Percentiles rank a stretch among this genome's conserved stretches.
Evolutionary conservation across 2,329 filamentous ascomycete genomes (phyloP).

Genomic region (Aspergillus unguis): DNA sequence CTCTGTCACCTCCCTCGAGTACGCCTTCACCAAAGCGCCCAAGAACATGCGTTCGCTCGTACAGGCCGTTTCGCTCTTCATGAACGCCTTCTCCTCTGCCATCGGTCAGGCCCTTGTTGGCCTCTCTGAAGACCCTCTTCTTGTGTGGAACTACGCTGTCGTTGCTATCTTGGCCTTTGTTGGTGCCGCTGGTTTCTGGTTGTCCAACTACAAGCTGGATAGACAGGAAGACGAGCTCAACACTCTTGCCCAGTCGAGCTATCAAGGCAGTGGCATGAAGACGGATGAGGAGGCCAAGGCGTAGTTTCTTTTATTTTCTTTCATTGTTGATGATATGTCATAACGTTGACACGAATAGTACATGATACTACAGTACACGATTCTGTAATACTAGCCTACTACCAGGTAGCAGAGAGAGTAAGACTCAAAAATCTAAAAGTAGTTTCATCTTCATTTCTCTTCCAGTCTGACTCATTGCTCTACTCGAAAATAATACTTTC

Average conservation of each 20-base stretch:
- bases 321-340: not conserved
- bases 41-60: slow-evolving; percentile 72
- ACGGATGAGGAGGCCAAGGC: slow-evolving; percentile 4
- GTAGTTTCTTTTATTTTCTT: not conserved
- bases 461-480: no score
- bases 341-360: not conserved
- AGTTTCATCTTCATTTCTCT: not conserved
- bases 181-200: slow-evolving; percentile 65
- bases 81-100: slow-evolving; percentile 64
- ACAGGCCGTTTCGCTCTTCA: slow-evolving; percentile 64
- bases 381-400: slow-evolving; percentile 1
- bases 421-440: not conserved
- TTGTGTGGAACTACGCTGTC: slow-evolving; percentile 70
- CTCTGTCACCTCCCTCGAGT: slow-evolving; percentile 63
- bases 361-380: slow-evolving; percentile 1
- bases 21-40: slow-evolving; percentile 72
- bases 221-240: slow-evolving; percentile 67
- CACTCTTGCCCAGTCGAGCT: not conserved
- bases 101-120: slow-evolving; percentile 65
- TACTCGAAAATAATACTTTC: no score
- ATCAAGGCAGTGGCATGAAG: not conserved
- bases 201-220: slow-evolving; percentile 63
- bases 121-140: slow-evolving; percentile 61
- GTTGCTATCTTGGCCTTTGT: slow-evolving; percentile 61
- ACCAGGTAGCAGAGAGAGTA: not conserved